A percentile compares a stretch with the other conserved stretches of the same genome.
Evolutionary conservation across 2,329 filamentous ascomycete species (phyloP).

Genomic region (Elsinoe australis): DNA sequence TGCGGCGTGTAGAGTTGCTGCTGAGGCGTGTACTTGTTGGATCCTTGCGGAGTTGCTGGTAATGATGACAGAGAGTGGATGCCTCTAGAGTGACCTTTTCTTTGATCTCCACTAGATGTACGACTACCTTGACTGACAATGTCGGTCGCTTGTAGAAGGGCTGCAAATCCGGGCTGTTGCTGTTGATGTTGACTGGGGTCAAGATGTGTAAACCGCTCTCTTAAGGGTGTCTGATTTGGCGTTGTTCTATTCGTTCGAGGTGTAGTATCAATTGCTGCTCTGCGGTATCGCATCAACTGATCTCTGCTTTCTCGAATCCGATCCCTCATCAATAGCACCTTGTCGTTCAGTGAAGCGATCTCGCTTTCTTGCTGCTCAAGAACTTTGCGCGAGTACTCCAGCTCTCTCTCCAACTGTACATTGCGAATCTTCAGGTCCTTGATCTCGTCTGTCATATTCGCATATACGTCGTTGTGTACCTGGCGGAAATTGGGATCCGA

Average conservation of each 20-base stretch:
- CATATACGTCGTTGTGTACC: slow-evolving; percentile 47
- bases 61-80: slow-evolving; percentile 79
- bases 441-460: slow-evolving; percentile 43
- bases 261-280: slow-evolving; percentile 51
- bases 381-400: slow-evolving; percentile 67
- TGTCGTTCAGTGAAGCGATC: slow-evolving; percentile 60
- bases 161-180: slow-evolving; percentile 52
- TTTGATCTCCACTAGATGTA: slow-evolving; percentile 53
- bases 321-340: slow-evolving; percentile 68
- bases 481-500: slow-evolving; percentile 37
- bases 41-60: slow-evolving; percentile 62
- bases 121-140: slow-evolving; percentile 70
- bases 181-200: slow-evolving; percentile 24
- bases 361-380: slow-evolving; percentile 73
- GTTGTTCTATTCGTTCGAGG: slow-evolving; percentile 39
- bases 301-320: slow-evolving; percentile 85
- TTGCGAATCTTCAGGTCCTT: slow-evolving; percentile 62
- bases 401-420: slow-evolving; percentile 53
- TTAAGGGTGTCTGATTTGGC: slow-evolving; percentile 27
- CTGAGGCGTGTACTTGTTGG: slow-evolving; percentile 41
- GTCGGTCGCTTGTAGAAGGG: slow-evolving; percentile 64
- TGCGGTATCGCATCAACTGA: slow-evolving; percentile 73
- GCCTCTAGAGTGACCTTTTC: slow-evolving; percentile 62
- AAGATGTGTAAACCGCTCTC: slow-evolving; percentile 43
- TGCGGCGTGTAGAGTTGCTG: slow-evolving; percentile 45